Percentiles rank a stretch among this genome's conserved stretches.
phyloP scores from a whole-genome alignment of 768 basidiomycete species.

The Panus rudis region DNA sequence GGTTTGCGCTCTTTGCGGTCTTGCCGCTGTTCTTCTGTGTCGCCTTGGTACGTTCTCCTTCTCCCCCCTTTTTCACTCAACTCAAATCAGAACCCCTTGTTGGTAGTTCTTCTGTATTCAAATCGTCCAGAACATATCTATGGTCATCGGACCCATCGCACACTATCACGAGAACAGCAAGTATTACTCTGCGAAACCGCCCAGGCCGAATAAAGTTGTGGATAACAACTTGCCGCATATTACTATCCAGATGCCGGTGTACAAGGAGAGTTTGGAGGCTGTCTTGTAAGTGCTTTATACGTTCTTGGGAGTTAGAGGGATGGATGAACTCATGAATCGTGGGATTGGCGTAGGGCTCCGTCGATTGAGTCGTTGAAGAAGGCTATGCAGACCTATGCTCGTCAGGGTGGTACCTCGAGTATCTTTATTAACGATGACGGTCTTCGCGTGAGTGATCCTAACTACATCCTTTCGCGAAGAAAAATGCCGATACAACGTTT shows the following conservation, averaged over 20 bases:
- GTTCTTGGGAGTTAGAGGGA: not conserved
- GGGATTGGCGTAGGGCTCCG: slow-evolving; percentile 26
- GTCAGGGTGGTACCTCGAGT: slow-evolving; percentile 54
- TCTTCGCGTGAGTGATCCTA: slow-evolving; percentile 31
- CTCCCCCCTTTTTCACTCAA: not conserved
- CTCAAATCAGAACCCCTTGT: not conserved
- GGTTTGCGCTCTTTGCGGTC: slow-evolving; percentile 37
- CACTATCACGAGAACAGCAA: slow-evolving; percentile 46
- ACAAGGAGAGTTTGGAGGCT: slow-evolving; percentile 46
- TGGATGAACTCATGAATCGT: not conserved
- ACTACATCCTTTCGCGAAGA: not conserved
- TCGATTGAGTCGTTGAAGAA: slow-evolving; percentile 50
- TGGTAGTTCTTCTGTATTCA: slow-evolving; percentile 33
- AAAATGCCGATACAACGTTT: not conserved
- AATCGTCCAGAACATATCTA: slow-evolving; percentile 34
- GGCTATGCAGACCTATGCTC: slow-evolving; percentile 58
- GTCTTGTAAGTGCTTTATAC: slow-evolving; percentile 35
- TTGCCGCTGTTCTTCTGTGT: slow-evolving; percentile 39
- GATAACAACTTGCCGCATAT: slow-evolving; percentile 40
- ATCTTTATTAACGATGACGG: slow-evolving; percentile 62
- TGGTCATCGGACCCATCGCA: slow-evolving; percentile 43
- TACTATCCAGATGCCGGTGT: slow-evolving; percentile 52
- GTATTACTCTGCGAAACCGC: slow-evolving; percentile 43
- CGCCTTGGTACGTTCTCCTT: slow-evolving; percentile 29
- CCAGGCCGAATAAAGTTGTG: slow-evolving; percentile 35